Base-by-base conservation (phyloP, 345 rosid species). In the Hibiscus trionum region DNA sequence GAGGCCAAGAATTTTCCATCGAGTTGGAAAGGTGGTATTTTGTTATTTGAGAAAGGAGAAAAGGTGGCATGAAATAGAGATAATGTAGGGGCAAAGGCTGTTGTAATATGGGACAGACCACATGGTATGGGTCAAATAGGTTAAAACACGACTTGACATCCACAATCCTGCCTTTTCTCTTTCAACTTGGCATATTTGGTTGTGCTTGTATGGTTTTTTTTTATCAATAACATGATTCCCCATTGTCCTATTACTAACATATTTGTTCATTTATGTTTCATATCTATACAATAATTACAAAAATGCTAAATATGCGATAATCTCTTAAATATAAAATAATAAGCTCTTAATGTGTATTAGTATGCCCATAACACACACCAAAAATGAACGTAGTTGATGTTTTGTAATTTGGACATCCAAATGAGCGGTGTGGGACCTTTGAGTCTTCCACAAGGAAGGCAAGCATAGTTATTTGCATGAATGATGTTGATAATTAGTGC, bases 61-160 rank as follows among this genome's bases (percentile, higher is more conserved):
- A 56, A 58, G 5, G n/a, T 10, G 7, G 61, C 4, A 58, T 26
- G 1, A 26, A 24, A 11, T 58, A 58, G 2, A 58, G 16, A 35
- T 50, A 50, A 77, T 19, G 53, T 53, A n/a, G 58, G 61, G 69
- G 74, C 67, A 65, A 70, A 65, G 39, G 9, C 39, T 9, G 1
- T 37, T 35, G 29, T 61, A 27, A 49, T 62, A 5, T 60, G 44
- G 26, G 39, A 11, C 55, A 55, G 44, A 70, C 57, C 81, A 76
- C 77, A 76, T 83, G 83, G 69, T 4, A 74, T 71, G 80, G 71
- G 75, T 69, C 70, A 67, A 78, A 50, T 44, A 67, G 29, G 52
- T 73, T 81, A 73, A 55, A 75, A 65, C 79, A 77, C 75, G 73
- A 78, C 75, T 42, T 31, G 75, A 61, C 83, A 73, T 71, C 12